Evolutionary conservation across 371 early-diverging fungal genomes (phyloP).

Genomic region (Mortierella sp.): DNA sequence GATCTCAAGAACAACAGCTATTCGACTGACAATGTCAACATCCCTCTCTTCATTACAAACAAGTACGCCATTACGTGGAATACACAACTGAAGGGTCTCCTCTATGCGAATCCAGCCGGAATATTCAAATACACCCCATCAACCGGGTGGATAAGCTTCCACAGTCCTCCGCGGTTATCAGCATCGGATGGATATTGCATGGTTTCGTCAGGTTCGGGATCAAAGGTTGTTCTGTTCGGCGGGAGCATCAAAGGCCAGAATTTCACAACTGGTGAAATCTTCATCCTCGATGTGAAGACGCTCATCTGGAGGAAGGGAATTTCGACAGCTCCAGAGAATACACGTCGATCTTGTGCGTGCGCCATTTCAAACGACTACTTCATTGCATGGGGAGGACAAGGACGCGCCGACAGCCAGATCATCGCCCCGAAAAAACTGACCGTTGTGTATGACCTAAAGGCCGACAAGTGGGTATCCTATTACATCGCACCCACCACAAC

Average conservation of each 20-base stretch:
- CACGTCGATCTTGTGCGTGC: too few species aligned
- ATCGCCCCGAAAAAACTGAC: too few species aligned
- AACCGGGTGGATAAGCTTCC: neutral
- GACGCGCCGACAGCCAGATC: too few species aligned
- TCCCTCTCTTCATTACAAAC: neutral
- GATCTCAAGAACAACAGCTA: neutral
- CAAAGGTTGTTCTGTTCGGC: constrained; percentile 27
- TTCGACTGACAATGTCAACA: neutral
- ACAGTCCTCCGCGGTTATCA: neutral
- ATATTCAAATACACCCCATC: constrained; percentile 15
- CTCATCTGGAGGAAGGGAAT: too few species aligned
- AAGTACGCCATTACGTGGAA: constrained; percentile 26
- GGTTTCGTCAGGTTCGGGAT: constrained; percentile 16
- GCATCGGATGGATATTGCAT: constrained; percentile 13
- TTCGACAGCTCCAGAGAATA: too few species aligned
- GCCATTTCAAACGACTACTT: too few species aligned
- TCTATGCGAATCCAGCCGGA: constrained; percentile 20
- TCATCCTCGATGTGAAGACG: constrained; percentile 19
- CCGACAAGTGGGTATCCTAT: too few species aligned
- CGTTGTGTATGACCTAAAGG: too few species aligned
- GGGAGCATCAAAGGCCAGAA: too few species aligned
- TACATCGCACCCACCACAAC: too few species aligned
- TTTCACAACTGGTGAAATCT: constrained; percentile 28
- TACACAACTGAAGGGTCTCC: constrained; percentile 1
- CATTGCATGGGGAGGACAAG: too few species aligned